Evolutionary conservation across 2,329 filamentous ascomycete genomes (phyloP).

Genomic region (Fusarium ramigenum): DNA sequence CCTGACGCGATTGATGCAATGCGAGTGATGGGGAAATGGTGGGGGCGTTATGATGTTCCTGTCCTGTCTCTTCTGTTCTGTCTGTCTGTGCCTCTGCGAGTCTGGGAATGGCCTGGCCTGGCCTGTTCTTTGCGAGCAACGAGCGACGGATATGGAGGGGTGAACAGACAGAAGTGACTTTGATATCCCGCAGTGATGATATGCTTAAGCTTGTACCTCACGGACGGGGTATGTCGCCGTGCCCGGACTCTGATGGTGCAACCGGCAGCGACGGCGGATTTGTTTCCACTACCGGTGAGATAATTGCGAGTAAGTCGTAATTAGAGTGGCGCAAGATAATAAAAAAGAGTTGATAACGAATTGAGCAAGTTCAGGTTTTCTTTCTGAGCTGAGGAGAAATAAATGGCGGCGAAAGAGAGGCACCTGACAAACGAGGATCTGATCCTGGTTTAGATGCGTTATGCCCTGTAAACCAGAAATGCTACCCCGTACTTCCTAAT

Average conservation of each 20-base stretch:
- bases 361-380: neutral
- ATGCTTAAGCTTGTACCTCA: slow-evolving; percentile 28
- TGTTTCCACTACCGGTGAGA: slow-evolving; percentile 14
- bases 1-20: slow-evolving; percentile 18
- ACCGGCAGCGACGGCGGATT: slow-evolving; percentile 18
- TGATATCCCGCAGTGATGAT: neutral
- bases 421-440: slow-evolving; percentile 15
- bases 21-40: slow-evolving; percentile 27
- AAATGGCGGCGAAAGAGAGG: neutral
- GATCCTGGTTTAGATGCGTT: slow-evolving; percentile 10
- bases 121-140: slow-evolving; percentile 13
- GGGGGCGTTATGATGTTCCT: slow-evolving; percentile 7
- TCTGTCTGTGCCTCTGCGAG: neutral
- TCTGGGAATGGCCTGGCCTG: neutral
- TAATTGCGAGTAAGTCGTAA: neutral
- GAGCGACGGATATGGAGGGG: slow-evolving; percentile 23
- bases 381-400: slow-evolving; percentile 1
- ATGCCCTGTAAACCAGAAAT: slow-evolving; percentile 4
- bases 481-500: slow-evolving; percentile 25
- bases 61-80: neutral
- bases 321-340: slow-evolving; percentile 8
- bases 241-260: slow-evolving; percentile 22
- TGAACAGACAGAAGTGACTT: slow-evolving; percentile 26
- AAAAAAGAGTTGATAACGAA: neutral
- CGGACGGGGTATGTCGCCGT: slow-evolving; percentile 18